Evolutionary conservation across 495 filamentous ascomycete species (phyloP).

Genomic region (Aspergillus asperescens): DNA sequence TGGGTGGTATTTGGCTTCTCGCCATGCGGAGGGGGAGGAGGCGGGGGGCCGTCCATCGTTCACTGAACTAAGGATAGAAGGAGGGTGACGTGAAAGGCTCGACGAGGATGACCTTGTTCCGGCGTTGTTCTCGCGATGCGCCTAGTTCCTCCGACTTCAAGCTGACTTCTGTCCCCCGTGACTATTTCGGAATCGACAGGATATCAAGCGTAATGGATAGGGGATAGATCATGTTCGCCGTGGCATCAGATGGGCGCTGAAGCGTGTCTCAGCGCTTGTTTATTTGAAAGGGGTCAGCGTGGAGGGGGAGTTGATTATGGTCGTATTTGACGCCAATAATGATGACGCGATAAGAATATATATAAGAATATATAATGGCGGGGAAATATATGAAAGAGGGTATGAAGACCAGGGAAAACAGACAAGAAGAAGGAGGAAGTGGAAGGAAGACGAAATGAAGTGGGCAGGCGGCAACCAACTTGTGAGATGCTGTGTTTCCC

Average conservation of each 20-base stretch:
- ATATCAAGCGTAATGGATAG: slow-evolving; percentile 14
- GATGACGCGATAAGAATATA: neutral
- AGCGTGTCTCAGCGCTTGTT: slow-evolving; percentile 37
- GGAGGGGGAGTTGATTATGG: neutral
- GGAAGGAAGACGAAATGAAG: slow-evolving; percentile 5
- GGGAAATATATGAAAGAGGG: neutral
- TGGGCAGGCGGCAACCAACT: slow-evolving; percentile 36
- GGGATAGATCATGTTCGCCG: slow-evolving; percentile 34
- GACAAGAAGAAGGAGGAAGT: slow-evolving; percentile 4
- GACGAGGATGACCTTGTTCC: neutral
- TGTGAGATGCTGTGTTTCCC: neutral
- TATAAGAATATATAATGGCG: neutral
- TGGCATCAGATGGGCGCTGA: slow-evolving; percentile 34
- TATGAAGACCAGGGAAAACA: neutral
- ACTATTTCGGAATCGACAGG: slow-evolving; percentile 16
- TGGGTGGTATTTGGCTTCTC: slow-evolving; percentile 53
- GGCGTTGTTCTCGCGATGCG: slow-evolving; percentile 1
- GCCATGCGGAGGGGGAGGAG: slow-evolving; percentile 64
- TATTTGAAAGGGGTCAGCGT: neutral
- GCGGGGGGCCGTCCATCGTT: slow-evolving; percentile 50
- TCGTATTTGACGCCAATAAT: neutral
- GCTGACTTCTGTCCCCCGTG: neutral
- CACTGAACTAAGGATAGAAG: neutral
- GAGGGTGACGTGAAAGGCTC: neutral
- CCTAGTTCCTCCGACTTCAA: neutral